phyloP scores from a whole-genome alignment of 2,329 filamentous ascomycete species.

The Dothideomycetidae sp. region DNA sequence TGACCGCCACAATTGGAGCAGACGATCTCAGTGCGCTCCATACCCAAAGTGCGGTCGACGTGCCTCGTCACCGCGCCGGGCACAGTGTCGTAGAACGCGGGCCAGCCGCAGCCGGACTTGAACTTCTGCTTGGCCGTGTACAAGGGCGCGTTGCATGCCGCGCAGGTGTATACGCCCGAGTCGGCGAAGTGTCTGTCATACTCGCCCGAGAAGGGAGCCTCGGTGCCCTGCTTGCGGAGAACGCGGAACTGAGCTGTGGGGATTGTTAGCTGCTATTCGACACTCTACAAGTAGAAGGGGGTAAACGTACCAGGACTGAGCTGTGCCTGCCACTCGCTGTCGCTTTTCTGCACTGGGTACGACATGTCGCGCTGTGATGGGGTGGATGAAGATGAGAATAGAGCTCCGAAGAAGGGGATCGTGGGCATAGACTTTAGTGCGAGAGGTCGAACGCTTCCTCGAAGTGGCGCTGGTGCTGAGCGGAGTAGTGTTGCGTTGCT shows the following conservation, averaged over 20 bases:
- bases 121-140: slow-evolving; percentile 95
- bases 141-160: slow-evolving; percentile 70
- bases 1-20: slow-evolving; percentile 91
- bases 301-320: slow-evolving; percentile 50
- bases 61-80: slow-evolving; percentile 79
- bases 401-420: slow-evolving; percentile 62
- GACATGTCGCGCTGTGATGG: slow-evolving; percentile 43
- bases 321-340: slow-evolving; percentile 81
- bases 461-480: slow-evolving; percentile 21
- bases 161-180: slow-evolving; percentile 69
- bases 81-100: slow-evolving; percentile 90
- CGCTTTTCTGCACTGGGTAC: slow-evolving; percentile 65
- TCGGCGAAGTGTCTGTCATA: slow-evolving; percentile 76
- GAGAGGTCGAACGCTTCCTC: slow-evolving; percentile 25
- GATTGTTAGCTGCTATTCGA: not conserved
- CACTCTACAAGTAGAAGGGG: not conserved
- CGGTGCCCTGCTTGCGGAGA: slow-evolving; percentile 83
- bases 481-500: slow-evolving; percentile 31
- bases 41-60: slow-evolving; percentile 62
- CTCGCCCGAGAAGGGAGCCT: slow-evolving; percentile 62
- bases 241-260: slow-evolving; percentile 88
- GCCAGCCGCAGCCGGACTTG: slow-evolving; percentile 92
- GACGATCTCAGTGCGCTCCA: slow-evolving; percentile 82
- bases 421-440: slow-evolving; percentile 53
- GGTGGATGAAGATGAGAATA: slow-evolving; percentile 51